These are phyloP conservation scores for Mycena leptocephala DNA, from an alignment of 768 basidiomycete species.

Conservation along the genomic window DNA sequence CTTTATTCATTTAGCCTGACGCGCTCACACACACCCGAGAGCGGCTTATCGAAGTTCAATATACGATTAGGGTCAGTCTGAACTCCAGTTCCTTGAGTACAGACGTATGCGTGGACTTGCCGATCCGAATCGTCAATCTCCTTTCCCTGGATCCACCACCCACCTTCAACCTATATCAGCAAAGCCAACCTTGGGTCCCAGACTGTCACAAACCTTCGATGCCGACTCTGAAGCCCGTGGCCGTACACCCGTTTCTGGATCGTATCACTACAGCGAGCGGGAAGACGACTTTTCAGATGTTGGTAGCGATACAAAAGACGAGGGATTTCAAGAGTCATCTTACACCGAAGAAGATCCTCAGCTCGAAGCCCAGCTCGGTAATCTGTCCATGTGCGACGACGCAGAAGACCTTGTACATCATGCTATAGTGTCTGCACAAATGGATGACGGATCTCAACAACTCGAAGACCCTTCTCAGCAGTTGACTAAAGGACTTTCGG, in stretches of 20 bases:
- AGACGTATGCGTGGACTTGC: conserved; percentile 80
- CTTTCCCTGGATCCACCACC: conserved; percentile 90
- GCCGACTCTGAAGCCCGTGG: background rate
- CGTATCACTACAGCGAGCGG: background rate
- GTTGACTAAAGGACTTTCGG: background rate
- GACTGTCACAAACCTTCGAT: background rate
- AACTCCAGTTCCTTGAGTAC: conserved; percentile 72
- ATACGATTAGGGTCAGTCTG: conserved; percentile 77
- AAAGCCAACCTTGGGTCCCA: background rate
- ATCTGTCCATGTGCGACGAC: conserved; percentile 50
- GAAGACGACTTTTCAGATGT: background rate
- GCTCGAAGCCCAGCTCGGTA: conserved; percentile 32
- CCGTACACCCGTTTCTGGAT: background rate
- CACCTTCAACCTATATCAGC: conserved; percentile 25
- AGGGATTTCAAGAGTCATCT: conserved; percentile 1
- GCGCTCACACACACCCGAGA: conserved; percentile 79
- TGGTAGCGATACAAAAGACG: conserved; percentile 9
- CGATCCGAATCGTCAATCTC: conserved; percentile 86
- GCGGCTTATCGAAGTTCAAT: conserved; percentile 83
- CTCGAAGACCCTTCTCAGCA: background rate
- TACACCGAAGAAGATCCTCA: background rate
- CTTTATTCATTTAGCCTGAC: conserved; percentile 65
- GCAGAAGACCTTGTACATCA: conserved; percentile 55
- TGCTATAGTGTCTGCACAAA: conserved; percentile 48
- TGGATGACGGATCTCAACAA: conserved; percentile 28